Evolutionary conservation across 2,329 filamentous ascomycete genomes (phyloP).

Genomic region (Phaeosphaeriaceae sp.): DNA sequence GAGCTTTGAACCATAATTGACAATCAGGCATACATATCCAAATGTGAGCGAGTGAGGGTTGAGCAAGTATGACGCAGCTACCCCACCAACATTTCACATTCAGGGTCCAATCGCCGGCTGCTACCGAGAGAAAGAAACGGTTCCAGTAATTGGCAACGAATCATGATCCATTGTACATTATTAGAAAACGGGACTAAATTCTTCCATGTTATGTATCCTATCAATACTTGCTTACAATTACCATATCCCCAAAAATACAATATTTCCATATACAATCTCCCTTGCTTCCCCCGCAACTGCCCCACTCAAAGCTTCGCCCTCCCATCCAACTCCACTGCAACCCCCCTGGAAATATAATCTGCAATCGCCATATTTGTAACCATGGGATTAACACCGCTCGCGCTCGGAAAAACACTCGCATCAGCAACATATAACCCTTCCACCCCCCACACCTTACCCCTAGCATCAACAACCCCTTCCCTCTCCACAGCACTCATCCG

Average conservation of each 20-base stretch:
- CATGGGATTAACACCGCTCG: conserved; percentile 84
- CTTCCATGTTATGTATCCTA: too few species aligned
- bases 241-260: too few species aligned
- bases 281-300: too few species aligned
- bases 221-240: too few species aligned
- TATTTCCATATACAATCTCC: too few species aligned
- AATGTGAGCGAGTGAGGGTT: neutral
- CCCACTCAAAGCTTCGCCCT: conserved; percentile 26
- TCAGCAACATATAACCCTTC: conserved; percentile 73
- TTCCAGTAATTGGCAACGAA: neutral
- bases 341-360: conserved; percentile 44
- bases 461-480: conserved; percentile 53
- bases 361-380: conserved; percentile 69
- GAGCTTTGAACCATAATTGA: neutral
- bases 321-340: conserved; percentile 34
- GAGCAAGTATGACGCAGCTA: neutral
- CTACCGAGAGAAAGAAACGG: neutral
- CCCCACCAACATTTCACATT: neutral
- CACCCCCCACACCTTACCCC: conserved; percentile 66
- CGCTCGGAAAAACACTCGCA: conserved; percentile 76
- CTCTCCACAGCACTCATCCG: conserved; percentile 66
- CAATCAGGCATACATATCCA: too few species aligned
- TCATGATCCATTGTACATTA: neutral
- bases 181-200: too few species aligned
- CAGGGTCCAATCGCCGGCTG: neutral